Base-by-base conservation (phyloP, 2,329 filamentous ascomycete genomes). In the Penicillium aurantiogriseum region DNA sequence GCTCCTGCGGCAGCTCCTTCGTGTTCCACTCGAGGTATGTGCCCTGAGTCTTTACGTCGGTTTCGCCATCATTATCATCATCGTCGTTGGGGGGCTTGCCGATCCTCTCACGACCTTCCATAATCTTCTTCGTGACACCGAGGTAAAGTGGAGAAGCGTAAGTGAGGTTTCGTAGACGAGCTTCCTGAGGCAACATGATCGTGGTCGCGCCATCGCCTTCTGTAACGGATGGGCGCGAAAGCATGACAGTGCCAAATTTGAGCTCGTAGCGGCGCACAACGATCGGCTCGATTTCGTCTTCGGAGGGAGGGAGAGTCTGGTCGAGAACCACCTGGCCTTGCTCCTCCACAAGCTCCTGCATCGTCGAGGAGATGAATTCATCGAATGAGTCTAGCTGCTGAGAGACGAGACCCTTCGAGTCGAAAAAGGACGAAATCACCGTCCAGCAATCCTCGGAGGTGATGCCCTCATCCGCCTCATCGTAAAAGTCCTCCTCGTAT, bases 351-450 rank as follows among this genome's bases (percentile, higher is more conserved):
- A 99, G 86, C 68, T 96, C 91, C 71, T 97, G 92, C 77, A 99
- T 93, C 0, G 92, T 97, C 23, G 90, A 92, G 59, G 89, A 88
- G 56, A 94, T 92, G 71, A 99, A 99, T 73, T 97, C 92, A 77
- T 99, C 92, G 78, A 96, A 99, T 0, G 95, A 99, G 74, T 97
- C 93, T 62, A 97, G 88, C 80, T 99, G 94, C 77, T 99, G 93
- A 17, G 94, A 96, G 23, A 96, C 94, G 33, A 99, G 84, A 69
- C 94, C 93, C 78, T 97, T 99, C 62, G 87, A 85, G 68, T 97
- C 91, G 79, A 99, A 99, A 81, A 97, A 97, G 10, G 94, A 90
- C 56, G 90, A 92, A 74, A 99, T 97, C 71, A 97, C 93, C 64
- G 89, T 90, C 94, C 95, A 99, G 81, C 92, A 97, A 78, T 99